Base-by-base conservation (phyloP, 768 basidiomycete species). In the Amanita subjunquillea region DNA sequence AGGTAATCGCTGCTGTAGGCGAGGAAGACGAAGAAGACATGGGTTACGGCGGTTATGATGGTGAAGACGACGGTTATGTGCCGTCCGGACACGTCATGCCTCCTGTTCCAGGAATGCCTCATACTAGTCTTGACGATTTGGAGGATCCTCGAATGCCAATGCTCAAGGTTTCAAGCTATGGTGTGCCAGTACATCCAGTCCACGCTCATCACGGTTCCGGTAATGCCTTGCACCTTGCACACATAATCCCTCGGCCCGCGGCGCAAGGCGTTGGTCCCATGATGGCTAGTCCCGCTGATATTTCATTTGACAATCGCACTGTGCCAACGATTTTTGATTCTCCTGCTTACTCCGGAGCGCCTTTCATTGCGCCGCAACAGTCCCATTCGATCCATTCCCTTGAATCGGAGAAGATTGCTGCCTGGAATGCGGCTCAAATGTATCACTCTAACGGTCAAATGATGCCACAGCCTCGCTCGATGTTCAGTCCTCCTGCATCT, bases 21-120 rank as follows among this genome's bases (percentile, higher is more conserved):
- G 69, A 77, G 37, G 80, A 78, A 22, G 81, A 79, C 41, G 82
- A 77, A 3, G 77, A 72, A 48, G 74, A 72, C 40, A 67, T 61
- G 20, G 66, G 67, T 20, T 58, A 60, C n/a, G 54, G 50, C n/a
- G 54, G 50, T 17, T 47, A 49, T 2, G 63, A 65, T 29, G 69
- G 62, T 30, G 70, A 65, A 20, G 73, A 70, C 44, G 69, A 74
- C 36, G 73, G 72, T 36, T 72, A 76, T 44, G 23, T 27, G 20
- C 56, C 51, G 4, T 41, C 9, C 42, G 48, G 50, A 48, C 37
- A 23, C n/a, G 13, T 51, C 15, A 15, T 50, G 23, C 53, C 53
- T 30, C 29, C 32, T 29, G 58, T 17, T 51, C 53, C 22, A 38
- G 34, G 54, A 27, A 45, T 50, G 48, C 42, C 44, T 3, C 55